A percentile compares a stretch with the other conserved stretches of the same genome.
phyloP scores from a whole-genome alignment of 345 rosid genomes.

The Hevea brasiliensis region DNA sequence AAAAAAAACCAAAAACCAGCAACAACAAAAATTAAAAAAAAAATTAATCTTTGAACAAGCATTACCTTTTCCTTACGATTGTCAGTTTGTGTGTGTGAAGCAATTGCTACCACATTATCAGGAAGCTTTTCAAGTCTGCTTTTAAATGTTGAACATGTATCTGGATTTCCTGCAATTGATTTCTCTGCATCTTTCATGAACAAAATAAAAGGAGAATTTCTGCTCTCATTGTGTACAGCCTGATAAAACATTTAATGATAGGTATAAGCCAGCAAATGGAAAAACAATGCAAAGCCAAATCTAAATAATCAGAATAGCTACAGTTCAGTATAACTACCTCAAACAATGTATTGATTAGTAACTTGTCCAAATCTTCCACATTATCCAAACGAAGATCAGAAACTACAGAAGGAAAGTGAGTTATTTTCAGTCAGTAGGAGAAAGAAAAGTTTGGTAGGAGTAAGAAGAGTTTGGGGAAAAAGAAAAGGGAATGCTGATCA shows the following conservation, averaged over 20 bases:
- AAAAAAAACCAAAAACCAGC: too few relatives aligned
- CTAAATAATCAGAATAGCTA: constrained; percentile 2
- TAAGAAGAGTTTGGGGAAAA: constrained; percentile 9
- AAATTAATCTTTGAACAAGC: neutral
- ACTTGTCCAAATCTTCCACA: constrained; percentile 56
- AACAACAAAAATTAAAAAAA: too few relatives aligned
- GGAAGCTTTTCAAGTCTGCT: constrained; percentile 72
- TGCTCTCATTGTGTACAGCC: constrained; percentile 72
- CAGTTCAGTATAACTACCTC: constrained; percentile 51
- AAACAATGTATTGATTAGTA: constrained; percentile 69
- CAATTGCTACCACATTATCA: constrained; percentile 70
- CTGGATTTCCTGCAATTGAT: constrained; percentile 70
- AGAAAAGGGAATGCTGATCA: neutral
- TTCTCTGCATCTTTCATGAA: constrained; percentile 92
- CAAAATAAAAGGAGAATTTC: constrained; percentile 76
- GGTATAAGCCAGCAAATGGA: constrained; percentile 20
- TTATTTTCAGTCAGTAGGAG: constrained; percentile 15
- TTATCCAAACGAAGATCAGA: constrained; percentile 65
- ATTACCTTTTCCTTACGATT: constrained; percentile 80
- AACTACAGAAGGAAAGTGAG: constrained; percentile 41
- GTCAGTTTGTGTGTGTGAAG: constrained; percentile 74
- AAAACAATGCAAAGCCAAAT: constrained; percentile 7
- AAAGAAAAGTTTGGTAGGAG: constrained; percentile 4
- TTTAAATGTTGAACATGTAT: constrained; percentile 60
- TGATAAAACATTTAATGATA: constrained; percentile 29